A percentile compares a stretch with the other conserved stretches of the same genome.
Evolutionary conservation across 139 green algal species (phyloP).

Genomic region (Pedinophyceae sp.): DNA sequence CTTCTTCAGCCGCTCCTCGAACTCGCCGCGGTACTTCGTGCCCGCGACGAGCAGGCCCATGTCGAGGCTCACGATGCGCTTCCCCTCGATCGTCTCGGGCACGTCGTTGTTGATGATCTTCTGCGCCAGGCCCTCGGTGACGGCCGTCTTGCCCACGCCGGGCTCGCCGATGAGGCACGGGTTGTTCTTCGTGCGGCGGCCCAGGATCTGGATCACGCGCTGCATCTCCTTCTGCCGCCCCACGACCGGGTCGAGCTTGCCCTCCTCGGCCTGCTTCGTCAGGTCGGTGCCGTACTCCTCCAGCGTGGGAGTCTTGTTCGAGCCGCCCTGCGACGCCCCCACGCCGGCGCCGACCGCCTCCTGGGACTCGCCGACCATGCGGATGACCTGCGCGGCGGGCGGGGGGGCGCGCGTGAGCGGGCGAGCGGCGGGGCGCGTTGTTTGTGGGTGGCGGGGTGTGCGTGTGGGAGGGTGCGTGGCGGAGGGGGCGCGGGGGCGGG

Average conservation of each 20-base stretch:
- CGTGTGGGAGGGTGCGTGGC: neutral
- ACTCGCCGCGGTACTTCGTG: constrained; percentile 99
- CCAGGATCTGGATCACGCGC: constrained; percentile 97
- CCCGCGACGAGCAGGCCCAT: constrained; percentile 97
- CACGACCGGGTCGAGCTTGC: constrained; percentile 94
- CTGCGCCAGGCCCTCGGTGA: constrained; percentile 94
- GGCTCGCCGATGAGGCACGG: constrained; percentile 96
- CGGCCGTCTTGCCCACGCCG: constrained; percentile 95
- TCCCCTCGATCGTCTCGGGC: constrained; percentile 98
- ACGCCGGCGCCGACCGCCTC: constrained; percentile 71
- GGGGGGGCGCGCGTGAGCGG: no score
- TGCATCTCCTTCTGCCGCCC: constrained; percentile 93
- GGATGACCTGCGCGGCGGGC: constrained; percentile 84
- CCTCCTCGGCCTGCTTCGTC: constrained; percentile 83
- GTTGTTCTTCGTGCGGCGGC: constrained; percentile 96
- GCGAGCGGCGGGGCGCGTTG: no score
- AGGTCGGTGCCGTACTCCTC: constrained; percentile 98
- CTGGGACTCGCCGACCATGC: constrained; percentile 97
- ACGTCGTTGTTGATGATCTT: constrained; percentile 84
- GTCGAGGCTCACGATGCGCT: constrained; percentile 95
- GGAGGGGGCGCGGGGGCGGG: no score
- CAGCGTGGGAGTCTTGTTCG: constrained; percentile 95
- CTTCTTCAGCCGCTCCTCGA: constrained; percentile 99
- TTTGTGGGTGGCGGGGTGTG: neutral
- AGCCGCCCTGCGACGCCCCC: constrained; percentile 36